phyloP scores from a whole-genome alignment of 768 basidiomycete genomes.

The Suillus decipiens region DNA sequence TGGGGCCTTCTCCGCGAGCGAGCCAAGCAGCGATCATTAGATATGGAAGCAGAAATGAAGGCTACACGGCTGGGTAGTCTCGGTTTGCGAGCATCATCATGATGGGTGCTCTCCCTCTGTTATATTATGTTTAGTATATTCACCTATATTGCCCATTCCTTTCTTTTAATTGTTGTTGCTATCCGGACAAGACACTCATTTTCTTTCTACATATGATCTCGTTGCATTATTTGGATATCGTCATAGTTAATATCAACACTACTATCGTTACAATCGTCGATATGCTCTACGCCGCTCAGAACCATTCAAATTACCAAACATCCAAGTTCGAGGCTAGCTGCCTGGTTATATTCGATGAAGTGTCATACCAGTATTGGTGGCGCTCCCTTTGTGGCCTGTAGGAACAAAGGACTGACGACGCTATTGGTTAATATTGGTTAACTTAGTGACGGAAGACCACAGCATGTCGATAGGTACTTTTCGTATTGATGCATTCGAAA shows the following conservation, averaged over 20 bases:
- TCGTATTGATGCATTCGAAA: not conserved
- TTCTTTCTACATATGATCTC: not conserved
- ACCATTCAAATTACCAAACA: not conserved
- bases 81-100: not conserved
- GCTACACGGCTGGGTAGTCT: conserved; percentile 3
- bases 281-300: not conserved
- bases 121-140: not conserved
- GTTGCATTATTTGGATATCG: conserved; percentile 1
- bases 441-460: not conserved
- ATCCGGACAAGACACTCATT: not conserved
- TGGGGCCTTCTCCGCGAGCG: conserved; percentile 51
- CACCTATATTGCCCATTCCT: conserved; percentile 3
- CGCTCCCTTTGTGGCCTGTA: not conserved
- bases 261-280: not conserved
- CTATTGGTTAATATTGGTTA: not conserved
- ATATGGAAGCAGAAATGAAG: conserved; percentile 21
- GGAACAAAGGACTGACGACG: not conserved
- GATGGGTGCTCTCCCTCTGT: not conserved
- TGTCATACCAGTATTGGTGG: not conserved
- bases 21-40: conserved; percentile 27
- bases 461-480: not conserved
- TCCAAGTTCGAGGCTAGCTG: not conserved
- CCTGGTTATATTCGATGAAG: not conserved
- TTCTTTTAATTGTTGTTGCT: conserved; percentile 2
- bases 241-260: not conserved